phyloP scores from a whole-genome alignment of 2,329 filamentous ascomycete genomes.

The Volutella citrinella region DNA sequence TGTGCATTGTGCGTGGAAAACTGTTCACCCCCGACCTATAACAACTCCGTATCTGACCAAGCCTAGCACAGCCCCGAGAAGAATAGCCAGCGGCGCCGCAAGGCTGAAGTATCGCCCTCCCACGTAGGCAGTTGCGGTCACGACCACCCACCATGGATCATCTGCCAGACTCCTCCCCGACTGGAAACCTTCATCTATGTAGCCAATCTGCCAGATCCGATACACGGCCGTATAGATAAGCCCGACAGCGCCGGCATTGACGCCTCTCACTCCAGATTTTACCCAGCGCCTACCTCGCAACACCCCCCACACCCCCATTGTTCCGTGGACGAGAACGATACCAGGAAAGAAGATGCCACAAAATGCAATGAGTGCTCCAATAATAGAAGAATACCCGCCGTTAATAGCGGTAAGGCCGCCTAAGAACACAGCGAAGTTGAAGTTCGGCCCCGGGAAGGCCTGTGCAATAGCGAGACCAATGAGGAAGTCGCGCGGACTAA shows the following conservation, averaged over 20 bases:
- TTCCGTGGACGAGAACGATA: conserved; percentile 45
- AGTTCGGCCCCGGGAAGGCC: conserved; percentile 55
- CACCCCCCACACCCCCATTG: conserved; percentile 54
- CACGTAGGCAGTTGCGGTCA: conserved; percentile 40
- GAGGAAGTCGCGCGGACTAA: conserved; percentile 67
- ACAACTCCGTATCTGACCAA: not conserved
- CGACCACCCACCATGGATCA: conserved; percentile 63
- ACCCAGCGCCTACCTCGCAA: conserved; percentile 46
- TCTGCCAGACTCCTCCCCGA: conserved; percentile 50
- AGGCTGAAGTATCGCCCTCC: not conserved
- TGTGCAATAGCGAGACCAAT: conserved; percentile 71
- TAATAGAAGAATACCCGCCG: conserved; percentile 31
- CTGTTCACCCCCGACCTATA: no score
- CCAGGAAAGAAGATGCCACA: conserved; percentile 53
- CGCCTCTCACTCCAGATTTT: conserved; percentile 47
- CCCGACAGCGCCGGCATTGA: conserved; percentile 60
- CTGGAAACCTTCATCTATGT: conserved; percentile 46
- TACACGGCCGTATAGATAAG: conserved; percentile 64
- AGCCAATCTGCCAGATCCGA: conserved; percentile 60
- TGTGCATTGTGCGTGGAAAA: no score
- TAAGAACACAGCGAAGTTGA: conserved; percentile 56
- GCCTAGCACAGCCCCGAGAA: not conserved
- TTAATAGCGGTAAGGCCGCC: conserved; percentile 47
- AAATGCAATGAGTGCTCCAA: conserved; percentile 50
- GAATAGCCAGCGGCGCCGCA: not conserved